A percentile compares a stretch with the other conserved stretches of the same genome.
These are phyloP conservation scores for Groenewaldozyma salmanticensis DNA, from an alignment of 805 yeast species.

Conservation along the genomic window DNA sequence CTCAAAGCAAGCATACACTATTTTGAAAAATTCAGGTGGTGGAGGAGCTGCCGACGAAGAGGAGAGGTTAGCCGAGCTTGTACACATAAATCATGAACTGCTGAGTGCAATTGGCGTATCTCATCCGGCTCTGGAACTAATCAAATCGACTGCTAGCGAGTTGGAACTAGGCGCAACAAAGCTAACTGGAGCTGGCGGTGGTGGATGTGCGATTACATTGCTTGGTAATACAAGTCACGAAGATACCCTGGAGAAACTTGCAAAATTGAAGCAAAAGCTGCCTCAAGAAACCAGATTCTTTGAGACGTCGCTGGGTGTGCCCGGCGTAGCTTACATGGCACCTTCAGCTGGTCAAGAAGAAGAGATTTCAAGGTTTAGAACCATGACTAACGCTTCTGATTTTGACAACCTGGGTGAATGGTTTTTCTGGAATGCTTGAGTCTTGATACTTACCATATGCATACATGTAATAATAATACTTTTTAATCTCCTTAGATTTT, in stretches of 20 bases:
- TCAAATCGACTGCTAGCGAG: constrained; percentile 57
- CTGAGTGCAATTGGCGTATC: constrained; percentile 81
- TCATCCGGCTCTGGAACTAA: constrained; percentile 79
- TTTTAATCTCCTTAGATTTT: neutral
- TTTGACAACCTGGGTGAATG: constrained; percentile 35
- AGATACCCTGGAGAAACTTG: constrained; percentile 25
- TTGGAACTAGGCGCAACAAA: constrained; percentile 74
- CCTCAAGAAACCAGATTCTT: constrained; percentile 60
- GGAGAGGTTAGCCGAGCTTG: constrained; percentile 48
- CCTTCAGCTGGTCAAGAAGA: constrained; percentile 10
- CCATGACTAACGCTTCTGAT: constrained; percentile 22
- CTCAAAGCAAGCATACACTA: constrained; percentile 60
- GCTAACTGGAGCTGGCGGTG: constrained; percentile 98
- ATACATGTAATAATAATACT: neutral
- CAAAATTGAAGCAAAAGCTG: constrained; percentile 27
- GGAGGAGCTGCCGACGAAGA: constrained; percentile 28
- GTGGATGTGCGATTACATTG: constrained; percentile 93
- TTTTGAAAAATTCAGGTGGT: constrained; percentile 44
- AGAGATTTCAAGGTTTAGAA: constrained; percentile 7
- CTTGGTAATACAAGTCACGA: constrained; percentile 24
- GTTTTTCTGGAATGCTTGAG: constrained; percentile 14
- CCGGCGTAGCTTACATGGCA: constrained; percentile 58
- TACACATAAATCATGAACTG: constrained; percentile 79
- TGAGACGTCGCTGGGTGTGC: constrained; percentile 78
- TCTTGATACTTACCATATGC: neutral